These are phyloP conservation scores for Biscogniauxia marginata DNA, from an alignment of 2,329 filamentous ascomycete genomes.

Conservation along the genomic window DNA sequence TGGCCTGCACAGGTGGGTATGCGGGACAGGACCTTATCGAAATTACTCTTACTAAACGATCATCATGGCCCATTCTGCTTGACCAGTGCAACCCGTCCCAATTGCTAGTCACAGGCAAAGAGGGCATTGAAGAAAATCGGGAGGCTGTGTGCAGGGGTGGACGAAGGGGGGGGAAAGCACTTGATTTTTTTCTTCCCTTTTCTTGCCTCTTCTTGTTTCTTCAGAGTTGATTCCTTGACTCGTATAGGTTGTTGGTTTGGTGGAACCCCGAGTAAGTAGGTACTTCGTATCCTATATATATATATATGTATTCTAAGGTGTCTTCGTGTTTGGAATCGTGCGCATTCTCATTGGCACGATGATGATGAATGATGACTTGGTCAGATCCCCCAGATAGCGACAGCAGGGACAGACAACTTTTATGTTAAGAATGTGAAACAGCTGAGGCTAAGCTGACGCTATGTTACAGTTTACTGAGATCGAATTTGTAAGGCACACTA, in stretches of 20 bases:
- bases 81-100: conserved; percentile 20
- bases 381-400: not conserved
- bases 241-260: not conserved
- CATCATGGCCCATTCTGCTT: conserved; percentile 20
- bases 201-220: not conserved
- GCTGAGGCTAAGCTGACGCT: not conserved
- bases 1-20: conserved; percentile 11
- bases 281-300: too few relatives aligned
- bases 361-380: not conserved
- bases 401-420: not conserved
- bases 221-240: not conserved
- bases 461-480: not conserved
- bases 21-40: conserved; percentile 27
- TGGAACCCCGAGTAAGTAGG: not conserved
- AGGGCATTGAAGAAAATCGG: conserved; percentile 1
- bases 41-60: conserved; percentile 22
- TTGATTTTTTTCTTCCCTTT: not conserved
- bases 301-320: not conserved
- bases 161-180: not conserved
- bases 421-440: not conserved
- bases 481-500: not conserved
- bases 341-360: not conserved
- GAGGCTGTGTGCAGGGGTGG: conserved; percentile 1
- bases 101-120: conserved; percentile 15
- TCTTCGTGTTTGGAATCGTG: not conserved